These are phyloP conservation scores for Lachnellula willkommii DNA, from an alignment of 2,329 filamentous ascomycete genomes.

Conservation along the genomic window DNA sequence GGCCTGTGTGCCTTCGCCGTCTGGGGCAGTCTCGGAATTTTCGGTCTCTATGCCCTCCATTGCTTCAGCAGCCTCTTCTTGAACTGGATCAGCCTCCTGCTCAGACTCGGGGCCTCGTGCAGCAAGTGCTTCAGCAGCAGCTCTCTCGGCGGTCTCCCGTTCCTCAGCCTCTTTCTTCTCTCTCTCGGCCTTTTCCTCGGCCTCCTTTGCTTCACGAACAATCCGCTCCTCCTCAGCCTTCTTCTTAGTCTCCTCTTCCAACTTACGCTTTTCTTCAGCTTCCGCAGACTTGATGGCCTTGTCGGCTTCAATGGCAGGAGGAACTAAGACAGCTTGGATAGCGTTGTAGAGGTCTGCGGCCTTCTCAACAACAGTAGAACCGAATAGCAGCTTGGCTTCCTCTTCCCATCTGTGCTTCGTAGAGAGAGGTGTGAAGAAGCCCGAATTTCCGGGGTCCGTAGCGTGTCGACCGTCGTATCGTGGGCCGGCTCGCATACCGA, in stretches of 20 bases:
- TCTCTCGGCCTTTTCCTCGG: conserved; percentile 58
- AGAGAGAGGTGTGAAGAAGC: conserved; percentile 59
- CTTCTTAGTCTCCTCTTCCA: conserved; percentile 56
- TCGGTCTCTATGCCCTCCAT: conserved; percentile 75
- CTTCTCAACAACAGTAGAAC: conserved; percentile 61
- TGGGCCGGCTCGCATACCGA: conserved; percentile 29
- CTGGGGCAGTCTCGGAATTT: conserved; percentile 31
- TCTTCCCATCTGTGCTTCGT: conserved; percentile 82
- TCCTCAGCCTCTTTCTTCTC: conserved; percentile 70
- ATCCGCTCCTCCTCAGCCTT: conserved; percentile 61
- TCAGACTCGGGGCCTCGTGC: conserved; percentile 43
- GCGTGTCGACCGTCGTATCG: conserved; percentile 24
- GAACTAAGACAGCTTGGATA: conserved; percentile 69
- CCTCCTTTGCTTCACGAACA: conserved; percentile 63
- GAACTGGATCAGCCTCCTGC: conserved; percentile 26
- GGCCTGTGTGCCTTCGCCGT: conserved; percentile 25
- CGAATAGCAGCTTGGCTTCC: conserved; percentile 83
- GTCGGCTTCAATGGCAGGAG: conserved; percentile 76
- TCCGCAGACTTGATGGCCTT: conserved; percentile 61
- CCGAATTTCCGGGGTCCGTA: conserved; percentile 29
- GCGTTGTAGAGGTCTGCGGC: conserved; percentile 61
- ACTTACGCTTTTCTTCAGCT: conserved; percentile 50
- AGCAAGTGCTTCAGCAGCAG: conserved; percentile 45
- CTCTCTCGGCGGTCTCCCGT: conserved; percentile 56
- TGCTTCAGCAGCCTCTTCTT: conserved; percentile 19